Conservation (phyloP, 139 green algal species). For the Tetradesmus obliquus region DNA sequence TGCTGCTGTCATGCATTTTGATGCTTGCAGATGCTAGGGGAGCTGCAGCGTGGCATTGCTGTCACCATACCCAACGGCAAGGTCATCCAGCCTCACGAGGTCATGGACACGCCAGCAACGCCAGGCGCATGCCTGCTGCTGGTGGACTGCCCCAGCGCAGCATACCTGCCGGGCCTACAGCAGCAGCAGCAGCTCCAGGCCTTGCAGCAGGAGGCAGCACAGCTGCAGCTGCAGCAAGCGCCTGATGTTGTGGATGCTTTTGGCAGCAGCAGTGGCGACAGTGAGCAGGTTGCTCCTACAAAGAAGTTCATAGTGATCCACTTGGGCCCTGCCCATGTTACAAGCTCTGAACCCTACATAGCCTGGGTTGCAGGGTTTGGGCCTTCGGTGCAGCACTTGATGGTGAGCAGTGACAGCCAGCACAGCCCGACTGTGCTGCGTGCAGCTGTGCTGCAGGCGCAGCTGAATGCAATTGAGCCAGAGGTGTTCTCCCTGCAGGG, state of each 20-base stretch:
- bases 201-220: not conserved
- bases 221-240: not conserved
- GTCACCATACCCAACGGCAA: slow-evolving; percentile 68
- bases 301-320: slow-evolving; percentile 44
- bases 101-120: slow-evolving; percentile 76
- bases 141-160: slow-evolving; percentile 82
- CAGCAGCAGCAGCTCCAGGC: slow-evolving; percentile 16
- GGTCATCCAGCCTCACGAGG: slow-evolving; percentile 68
- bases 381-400: slow-evolving; percentile 30
- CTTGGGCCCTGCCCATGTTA: slow-evolving; percentile 35
- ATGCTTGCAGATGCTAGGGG: slow-evolving; percentile 69
- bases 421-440: slow-evolving; percentile 50
- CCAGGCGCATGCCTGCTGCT: slow-evolving; percentile 87
- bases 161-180: slow-evolving; percentile 52
- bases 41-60: slow-evolving; percentile 79
- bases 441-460: slow-evolving; percentile 67
- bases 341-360: slow-evolving; percentile 18
- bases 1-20: not conserved
- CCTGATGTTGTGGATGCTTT: not conserved
- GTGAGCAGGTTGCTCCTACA: not conserved
- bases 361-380: slow-evolving; percentile 46
- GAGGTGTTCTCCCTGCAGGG: slow-evolving; percentile 74
- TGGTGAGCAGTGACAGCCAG: slow-evolving; percentile 9
- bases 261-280: slow-evolving; percentile 13
- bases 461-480: slow-evolving; percentile 79